These are phyloP conservation scores for Coniochaeta sp. DNA, from an alignment of 2,329 filamentous ascomycete species.

Conservation along the genomic window DNA sequence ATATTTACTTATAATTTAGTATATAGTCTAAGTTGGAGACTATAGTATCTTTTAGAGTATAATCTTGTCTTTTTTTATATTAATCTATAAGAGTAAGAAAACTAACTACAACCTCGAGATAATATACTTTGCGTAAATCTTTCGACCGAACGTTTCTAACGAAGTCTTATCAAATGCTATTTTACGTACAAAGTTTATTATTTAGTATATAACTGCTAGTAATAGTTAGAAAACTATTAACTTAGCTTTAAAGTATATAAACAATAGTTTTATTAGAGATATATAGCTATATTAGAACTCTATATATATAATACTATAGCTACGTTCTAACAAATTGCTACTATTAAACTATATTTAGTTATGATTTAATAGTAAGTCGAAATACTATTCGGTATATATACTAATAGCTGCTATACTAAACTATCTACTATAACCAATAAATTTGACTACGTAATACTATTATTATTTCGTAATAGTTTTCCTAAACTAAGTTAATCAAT, in stretches of 20 bases:
- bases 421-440: no score
- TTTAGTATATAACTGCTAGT: background rate
- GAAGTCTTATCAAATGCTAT: background rate
- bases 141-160: background rate
- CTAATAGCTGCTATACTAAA: no score
- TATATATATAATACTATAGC: background rate
- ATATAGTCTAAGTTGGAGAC: background rate
- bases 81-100: background rate
- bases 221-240: background rate
- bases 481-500: no score
- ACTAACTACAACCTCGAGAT: background rate
- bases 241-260: background rate
- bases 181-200: background rate
- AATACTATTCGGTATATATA: no score
- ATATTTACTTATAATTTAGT: background rate
- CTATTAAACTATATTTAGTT: no score
- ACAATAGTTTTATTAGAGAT: background rate
- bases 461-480: no score
- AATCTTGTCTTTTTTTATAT: background rate
- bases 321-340: no score
- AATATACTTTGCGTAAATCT: background rate
- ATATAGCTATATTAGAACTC: background rate
- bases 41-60: background rate
- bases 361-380: no score
- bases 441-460: no score